phyloP scores from a whole-genome alignment of 176 grass and related monocot genomes.

The Poa pratensis region DNA sequence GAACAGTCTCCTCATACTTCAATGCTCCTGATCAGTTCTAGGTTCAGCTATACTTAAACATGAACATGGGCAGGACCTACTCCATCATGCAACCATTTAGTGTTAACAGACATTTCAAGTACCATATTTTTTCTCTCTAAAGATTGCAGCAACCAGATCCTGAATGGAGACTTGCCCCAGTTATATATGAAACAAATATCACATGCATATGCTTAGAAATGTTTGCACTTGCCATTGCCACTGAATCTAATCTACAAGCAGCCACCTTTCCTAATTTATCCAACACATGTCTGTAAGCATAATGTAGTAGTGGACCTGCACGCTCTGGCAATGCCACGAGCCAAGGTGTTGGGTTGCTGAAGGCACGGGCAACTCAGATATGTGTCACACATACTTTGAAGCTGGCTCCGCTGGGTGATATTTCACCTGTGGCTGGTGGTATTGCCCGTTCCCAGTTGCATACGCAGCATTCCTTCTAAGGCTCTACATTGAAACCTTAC shows the following conservation, averaged over 20 bases:
- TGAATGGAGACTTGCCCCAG: not conserved
- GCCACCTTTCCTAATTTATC: not conserved
- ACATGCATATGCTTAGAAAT: not conserved
- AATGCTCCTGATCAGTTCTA: not conserved
- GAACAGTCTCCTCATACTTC: not conserved
- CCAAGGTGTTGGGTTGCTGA: not conserved
- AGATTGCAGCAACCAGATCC: conserved; percentile 4
- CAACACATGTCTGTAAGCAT: not conserved
- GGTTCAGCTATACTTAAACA: conserved; percentile 13
- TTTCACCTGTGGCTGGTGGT: not conserved
- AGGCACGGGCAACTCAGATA: not conserved
- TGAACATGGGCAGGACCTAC: not conserved
- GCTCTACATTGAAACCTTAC: not conserved
- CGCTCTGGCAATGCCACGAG: not conserved
- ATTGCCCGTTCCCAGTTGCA: not conserved
- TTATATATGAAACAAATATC: not conserved
- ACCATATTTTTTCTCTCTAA: not conserved
- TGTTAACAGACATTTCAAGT: not conserved
- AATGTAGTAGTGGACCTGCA: not conserved
- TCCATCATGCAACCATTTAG: not conserved
- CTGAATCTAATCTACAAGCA: not conserved
- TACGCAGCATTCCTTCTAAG: not conserved
- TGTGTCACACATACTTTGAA: not conserved
- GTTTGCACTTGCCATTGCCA: not conserved
- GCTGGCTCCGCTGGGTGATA: not conserved